Evolutionary conservation across 805 yeast species (phyloP).

Genomic region (Saturnispora serradocipensis): DNA sequence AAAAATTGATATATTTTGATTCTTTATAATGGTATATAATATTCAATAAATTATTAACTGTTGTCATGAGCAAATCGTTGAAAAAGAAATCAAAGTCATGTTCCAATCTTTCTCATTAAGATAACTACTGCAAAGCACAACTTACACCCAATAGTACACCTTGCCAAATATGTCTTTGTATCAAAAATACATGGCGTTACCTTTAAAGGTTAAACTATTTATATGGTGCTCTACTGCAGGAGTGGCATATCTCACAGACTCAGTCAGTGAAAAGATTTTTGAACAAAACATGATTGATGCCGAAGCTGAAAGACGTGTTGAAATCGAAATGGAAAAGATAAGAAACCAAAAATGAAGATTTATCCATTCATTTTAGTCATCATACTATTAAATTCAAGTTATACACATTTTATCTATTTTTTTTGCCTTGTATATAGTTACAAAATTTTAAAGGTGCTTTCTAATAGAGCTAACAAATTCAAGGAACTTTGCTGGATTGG

Average conservation of each 20-base stretch:
- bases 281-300: conserved; percentile 25
- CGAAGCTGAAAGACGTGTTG: conserved; percentile 26
- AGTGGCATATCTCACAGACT: conserved; percentile 26
- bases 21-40: neutral
- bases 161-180: conserved; percentile 2
- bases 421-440: neutral
- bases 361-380: neutral
- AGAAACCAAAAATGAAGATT: neutral
- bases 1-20: too few relatives aligned
- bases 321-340: conserved; percentile 16
- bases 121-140: neutral
- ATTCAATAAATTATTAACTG: too few relatives aligned
- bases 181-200: conserved; percentile 18
- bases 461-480: conserved; percentile 56
- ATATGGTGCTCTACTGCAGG: conserved; percentile 25
- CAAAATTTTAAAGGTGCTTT: conserved; percentile 24
- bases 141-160: neutral
- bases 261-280: conserved; percentile 21
- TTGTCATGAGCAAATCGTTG: neutral
- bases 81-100: neutral
- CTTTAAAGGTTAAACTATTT: conserved; percentile 25
- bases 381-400: neutral
- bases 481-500: conserved; percentile 71
- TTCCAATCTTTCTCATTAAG: neutral
- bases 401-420: neutral